Evolutionary conservation across 331 rosid genomes (phyloP).

Genomic region (Quercus tomentella): DNA sequence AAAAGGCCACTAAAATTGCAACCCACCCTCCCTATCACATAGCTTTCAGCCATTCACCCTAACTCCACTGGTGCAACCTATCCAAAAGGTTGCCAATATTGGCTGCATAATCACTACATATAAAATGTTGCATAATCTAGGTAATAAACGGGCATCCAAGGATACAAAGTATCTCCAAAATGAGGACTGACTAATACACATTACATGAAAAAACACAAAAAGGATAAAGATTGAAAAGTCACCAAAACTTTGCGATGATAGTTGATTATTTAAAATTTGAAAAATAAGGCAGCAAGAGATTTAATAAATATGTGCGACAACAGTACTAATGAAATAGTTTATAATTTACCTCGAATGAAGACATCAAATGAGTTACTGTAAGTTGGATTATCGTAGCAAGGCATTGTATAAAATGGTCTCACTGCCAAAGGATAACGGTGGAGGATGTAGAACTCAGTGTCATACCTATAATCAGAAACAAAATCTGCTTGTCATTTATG

Average conservation of each 20-base stretch:
- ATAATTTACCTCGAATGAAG: constrained; percentile 77
- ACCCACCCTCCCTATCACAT: too few species aligned
- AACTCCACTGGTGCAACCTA: too few species aligned
- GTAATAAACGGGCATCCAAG: background rate
- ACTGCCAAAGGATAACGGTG: constrained; percentile 82
- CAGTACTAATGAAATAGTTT: background rate
- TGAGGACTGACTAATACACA: background rate
- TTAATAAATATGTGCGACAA: background rate
- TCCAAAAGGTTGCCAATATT: too few species aligned
- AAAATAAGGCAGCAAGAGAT: background rate
- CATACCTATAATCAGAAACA: constrained; percentile 46
- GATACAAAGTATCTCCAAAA: background rate
- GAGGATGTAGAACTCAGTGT: constrained; percentile 89
- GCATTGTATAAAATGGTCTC: constrained; percentile 97
- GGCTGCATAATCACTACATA: background rate
- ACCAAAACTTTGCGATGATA: too few species aligned
- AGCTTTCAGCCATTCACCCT: too few species aligned
- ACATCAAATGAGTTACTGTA: constrained; percentile 94
- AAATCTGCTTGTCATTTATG: background rate
- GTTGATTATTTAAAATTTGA: background rate
- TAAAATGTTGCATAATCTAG: background rate
- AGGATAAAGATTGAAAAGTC: background rate
- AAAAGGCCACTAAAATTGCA: too few species aligned
- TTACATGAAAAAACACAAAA: background rate
- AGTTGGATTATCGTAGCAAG: constrained; percentile 66